Conservation (phyloP, 305 asterid genomes). For the Solanum hybrid region DNA sequence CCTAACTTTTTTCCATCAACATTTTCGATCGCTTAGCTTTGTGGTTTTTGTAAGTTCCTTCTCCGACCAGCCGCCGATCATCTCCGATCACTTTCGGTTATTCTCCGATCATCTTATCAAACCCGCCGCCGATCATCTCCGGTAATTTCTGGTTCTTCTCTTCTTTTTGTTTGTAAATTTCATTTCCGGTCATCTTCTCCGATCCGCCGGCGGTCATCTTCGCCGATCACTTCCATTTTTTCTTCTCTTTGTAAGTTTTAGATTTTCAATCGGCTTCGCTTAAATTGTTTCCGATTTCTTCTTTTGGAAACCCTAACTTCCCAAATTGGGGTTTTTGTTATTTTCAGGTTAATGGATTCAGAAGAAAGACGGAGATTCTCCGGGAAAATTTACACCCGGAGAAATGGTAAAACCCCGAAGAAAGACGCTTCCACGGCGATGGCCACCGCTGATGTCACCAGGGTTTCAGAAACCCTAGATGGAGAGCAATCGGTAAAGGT, state of each 20-base stretch:
- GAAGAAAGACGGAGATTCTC: not conserved
- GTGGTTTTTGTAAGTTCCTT: not conserved
- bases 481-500: not conserved
- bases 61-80: not conserved
- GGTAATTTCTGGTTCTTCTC: not conserved
- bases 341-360: not conserved
- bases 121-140: not conserved
- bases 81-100: no score
- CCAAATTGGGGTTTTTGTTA: no score
- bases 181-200: not conserved
- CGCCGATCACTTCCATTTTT: not conserved
- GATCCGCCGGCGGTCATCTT: not conserved
- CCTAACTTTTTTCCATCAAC: not conserved
- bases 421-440: not conserved
- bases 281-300: no score
- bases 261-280: no score
- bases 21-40: no score
- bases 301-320: not conserved
- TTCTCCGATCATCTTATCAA: not conserved
- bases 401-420: not conserved
- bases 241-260: not conserved
- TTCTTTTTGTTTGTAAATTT: no score
- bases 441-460: not conserved
- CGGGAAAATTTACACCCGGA: not conserved
- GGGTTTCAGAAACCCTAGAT: not conserved